Evolutionary conservation across 2,329 filamentous ascomycete genomes (phyloP), one percentile per base, ranked within the genome.

Genomic region (Anisogramma anomala): DNA sequence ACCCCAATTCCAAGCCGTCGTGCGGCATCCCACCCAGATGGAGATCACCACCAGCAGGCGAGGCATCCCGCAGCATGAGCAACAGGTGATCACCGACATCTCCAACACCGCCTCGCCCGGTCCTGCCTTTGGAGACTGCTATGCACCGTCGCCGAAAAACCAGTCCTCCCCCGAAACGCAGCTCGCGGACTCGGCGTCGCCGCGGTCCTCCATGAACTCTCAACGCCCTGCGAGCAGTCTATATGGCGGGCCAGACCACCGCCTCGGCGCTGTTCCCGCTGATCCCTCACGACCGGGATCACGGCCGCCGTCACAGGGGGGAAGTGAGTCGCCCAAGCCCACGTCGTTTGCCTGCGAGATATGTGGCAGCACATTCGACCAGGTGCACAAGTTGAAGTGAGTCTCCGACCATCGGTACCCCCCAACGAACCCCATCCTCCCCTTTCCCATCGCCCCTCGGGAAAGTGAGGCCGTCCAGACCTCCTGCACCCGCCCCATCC

Each of bases 361-460:
- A 26, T 69, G 66, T 43, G 55, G 58, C 14, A 60, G 66, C 23
- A 54, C 58, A 1, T 77, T 77, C 50, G 71, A 76, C 43, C 71
- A 76, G 52, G 62, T 71, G 8, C 72, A 78, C 48, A 76, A 77
- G 51, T 62, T 78, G 14, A 77, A 77, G 69, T 73, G 62, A 48
- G 63, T 55, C 7, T 13, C 10, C 10, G 6, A 4, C 13, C 13
- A 10, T 17, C 8, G 13, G 11, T 3, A 13, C 19, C 13, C 11
- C 1, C 19, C 3, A 5, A 35, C 11, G 18, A 11, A 18, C 3
- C 2, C 4, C 14, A 17, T 6, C 18, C 27, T n/a, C 19, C 13
- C 9, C 27, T 20, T 25, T 8, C 6, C 18, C 19, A n/a, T 11
- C 25, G 4, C 27, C n/a, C 13, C 27, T n/a, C 27, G 13, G 11